Evolutionary conservation across 441 rosid genomes (phyloP).

Genomic region (Aquilaria agallochum): DNA sequence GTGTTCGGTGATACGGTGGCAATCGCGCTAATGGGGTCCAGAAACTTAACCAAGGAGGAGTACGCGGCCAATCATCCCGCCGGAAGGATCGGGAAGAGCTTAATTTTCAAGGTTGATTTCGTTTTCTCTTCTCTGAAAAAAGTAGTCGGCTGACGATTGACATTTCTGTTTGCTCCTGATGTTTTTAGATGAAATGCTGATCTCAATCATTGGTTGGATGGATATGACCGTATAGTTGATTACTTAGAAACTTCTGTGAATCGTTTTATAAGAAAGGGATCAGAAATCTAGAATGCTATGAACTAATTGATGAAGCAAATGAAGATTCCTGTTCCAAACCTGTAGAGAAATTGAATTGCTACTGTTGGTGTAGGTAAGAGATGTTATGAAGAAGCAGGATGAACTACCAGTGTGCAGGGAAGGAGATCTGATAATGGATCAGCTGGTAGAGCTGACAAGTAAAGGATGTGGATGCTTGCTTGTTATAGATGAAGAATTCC

Average conservation of each 20-base stretch:
- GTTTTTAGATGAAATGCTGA: too few species aligned
- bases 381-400: conserved; percentile 87
- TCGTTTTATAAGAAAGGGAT: too few species aligned
- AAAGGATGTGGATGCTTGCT: conserved; percentile 96
- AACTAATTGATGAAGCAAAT: too few species aligned
- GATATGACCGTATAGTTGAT: too few species aligned
- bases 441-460: conserved; percentile 82
- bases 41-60: conserved; percentile 70
- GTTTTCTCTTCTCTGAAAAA: background rate
- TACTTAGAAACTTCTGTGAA: too few species aligned
- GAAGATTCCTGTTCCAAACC: background rate
- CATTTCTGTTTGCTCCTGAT: too few species aligned
- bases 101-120: conserved; percentile 72
- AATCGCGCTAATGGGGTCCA: conserved; percentile 87
- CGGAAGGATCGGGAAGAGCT: conserved; percentile 86
- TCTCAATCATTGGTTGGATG: too few species aligned
- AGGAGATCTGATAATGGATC: conserved; percentile 90
- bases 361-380: conserved; percentile 59
- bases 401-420: conserved; percentile 90
- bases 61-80: conserved; percentile 96
- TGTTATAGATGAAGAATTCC: conserved; percentile 57
- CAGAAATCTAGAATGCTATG: too few species aligned
- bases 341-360: background rate
- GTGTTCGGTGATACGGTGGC: conserved; percentile 97
- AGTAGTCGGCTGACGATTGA: too few species aligned